Base-by-base conservation (phyloP, 441 rosid species). In the Jatropha multifida region DNA sequence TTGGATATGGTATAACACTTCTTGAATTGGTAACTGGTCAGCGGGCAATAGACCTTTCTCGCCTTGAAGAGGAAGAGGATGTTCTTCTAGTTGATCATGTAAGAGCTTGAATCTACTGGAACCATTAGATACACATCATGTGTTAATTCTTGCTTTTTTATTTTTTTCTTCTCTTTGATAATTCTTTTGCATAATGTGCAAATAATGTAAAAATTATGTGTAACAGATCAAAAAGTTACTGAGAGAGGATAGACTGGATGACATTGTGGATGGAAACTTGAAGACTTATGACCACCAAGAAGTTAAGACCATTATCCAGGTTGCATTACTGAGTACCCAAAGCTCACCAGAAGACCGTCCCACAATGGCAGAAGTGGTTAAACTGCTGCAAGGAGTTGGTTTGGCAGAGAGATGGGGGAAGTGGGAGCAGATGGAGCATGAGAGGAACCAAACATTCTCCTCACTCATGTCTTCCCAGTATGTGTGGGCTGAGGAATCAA, bases 261-360 rank as follows among this genome's bases (percentile, higher is more conserved):
- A 90, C 92, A 85, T 92, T 20, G 97, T 92, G 66, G 98, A 95
- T 70, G 68, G 81, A 63, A 90, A 87, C 80, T 80, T 93, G 85
- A 75, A 74, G 68, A 78, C 68, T 9, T 92, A 86, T 42, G 90
- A 88, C 18, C 74, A 75, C 0, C 72, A 86, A 69, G 97, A 93
- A 87, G 99, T 93, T 0, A 91, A 88, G 88, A 92, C 84, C 0
- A 84, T 91, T 0, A 78, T 93, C 11, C 91, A 86, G 73, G 99
- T 93, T 68, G 97, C 97, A 20, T 70, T 96, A 82, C 90, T 96
- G 0, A 92, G 97, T 81, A 84, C 94, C 2, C 97, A 94, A 72
- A 85, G 92, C 83, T 79, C 85, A 18, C 97, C 93, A 0, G 96
- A 96, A 76, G 91, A 82, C 75, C 89, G 98, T 1, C 97, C 97